Conservation (phyloP, 495 filamentous ascomycete genomes). For the Letharia columbiana region DNA sequence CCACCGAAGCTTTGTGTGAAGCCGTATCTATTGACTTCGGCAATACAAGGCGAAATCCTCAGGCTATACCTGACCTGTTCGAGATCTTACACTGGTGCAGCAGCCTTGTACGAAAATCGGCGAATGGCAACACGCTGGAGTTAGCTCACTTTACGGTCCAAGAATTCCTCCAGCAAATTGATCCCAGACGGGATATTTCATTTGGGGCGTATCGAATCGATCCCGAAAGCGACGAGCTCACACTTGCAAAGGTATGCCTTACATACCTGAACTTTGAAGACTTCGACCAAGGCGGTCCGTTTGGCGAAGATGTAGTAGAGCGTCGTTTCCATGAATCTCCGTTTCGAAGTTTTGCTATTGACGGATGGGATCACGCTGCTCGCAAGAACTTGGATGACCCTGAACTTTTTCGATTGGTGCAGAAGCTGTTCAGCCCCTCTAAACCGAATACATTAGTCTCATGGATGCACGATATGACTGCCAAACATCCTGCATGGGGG, state of each 20-base stretch:
- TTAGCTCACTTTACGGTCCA: slow-evolving; percentile 32
- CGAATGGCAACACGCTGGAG: slow-evolving; percentile 19
- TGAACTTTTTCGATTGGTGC: neutral
- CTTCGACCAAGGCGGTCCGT: slow-evolving; percentile 1
- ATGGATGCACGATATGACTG: neutral
- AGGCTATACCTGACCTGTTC: slow-evolving; percentile 19
- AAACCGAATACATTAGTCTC: neutral
- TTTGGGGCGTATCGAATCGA: slow-evolving; percentile 12
- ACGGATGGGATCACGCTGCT: neutral
- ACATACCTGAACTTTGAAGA: slow-evolving; percentile 18
- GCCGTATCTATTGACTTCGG: slow-evolving; percentile 20
- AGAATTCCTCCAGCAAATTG: slow-evolving; percentile 27
- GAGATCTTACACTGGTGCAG: slow-evolving; percentile 26
- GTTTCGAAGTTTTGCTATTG: neutral
- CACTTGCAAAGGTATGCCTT: slow-evolving; percentile 16
- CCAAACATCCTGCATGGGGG: accelerated
- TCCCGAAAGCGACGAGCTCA: neutral
- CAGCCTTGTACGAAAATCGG: slow-evolving; percentile 28
- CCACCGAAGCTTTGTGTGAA: slow-evolving; percentile 18
- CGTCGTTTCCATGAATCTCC: neutral
- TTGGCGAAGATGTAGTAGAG: neutral
- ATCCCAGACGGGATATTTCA: neutral
- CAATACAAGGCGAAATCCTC: slow-evolving; percentile 8
- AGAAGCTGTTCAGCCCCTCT: neutral
- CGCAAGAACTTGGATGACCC: neutral